Percentiles rank a stretch among this genome's conserved stretches.
Conservation (phyloP, 2,329 filamentous ascomycete genomes). For the Emergomyces africanus region DNA sequence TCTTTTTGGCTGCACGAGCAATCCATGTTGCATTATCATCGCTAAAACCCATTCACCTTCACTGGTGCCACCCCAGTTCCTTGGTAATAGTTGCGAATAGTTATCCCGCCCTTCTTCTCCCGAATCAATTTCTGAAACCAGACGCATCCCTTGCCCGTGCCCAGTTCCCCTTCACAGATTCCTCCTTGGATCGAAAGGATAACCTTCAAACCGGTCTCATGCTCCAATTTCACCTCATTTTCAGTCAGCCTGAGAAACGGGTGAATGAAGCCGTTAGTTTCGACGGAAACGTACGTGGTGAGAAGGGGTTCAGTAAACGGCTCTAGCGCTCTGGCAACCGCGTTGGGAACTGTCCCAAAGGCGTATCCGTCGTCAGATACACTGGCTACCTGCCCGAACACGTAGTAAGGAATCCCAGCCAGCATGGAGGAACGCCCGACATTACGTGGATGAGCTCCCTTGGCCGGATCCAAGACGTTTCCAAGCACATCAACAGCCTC, state of each 20-base stretch:
- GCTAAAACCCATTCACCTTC: constrained; percentile 3
- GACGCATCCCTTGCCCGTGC: constrained; percentile 6
- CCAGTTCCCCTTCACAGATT: constrained; percentile 1
- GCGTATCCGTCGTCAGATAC: neutral
- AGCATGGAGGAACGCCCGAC: constrained; percentile 5
- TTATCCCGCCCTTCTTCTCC: neutral
- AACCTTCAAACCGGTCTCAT: neutral
- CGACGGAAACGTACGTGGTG: constrained; percentile 1
- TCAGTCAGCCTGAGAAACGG: constrained; percentile 7
- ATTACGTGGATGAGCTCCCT: constrained; percentile 1
- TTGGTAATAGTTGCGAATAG: neutral
- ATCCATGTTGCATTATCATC: too few species aligned
- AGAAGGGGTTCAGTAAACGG: neutral
- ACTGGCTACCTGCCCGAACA: constrained; percentile 4
- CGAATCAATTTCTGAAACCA: constrained; percentile 8
- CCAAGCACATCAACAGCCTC: constrained; percentile 2
- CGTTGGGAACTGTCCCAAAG: constrained; percentile 1
- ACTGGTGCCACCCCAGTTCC: constrained; percentile 8
- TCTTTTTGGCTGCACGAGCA: too few species aligned
- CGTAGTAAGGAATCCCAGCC: constrained; percentile 3
- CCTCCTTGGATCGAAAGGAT: constrained; percentile 6
- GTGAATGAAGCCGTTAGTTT: neutral
- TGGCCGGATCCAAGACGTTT: neutral
- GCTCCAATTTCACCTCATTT: constrained; percentile 3
- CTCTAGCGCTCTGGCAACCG: constrained; percentile 3